Base-by-base conservation (phyloP, 768 basidiomycete genomes). In the Suillus sp. region DNA sequence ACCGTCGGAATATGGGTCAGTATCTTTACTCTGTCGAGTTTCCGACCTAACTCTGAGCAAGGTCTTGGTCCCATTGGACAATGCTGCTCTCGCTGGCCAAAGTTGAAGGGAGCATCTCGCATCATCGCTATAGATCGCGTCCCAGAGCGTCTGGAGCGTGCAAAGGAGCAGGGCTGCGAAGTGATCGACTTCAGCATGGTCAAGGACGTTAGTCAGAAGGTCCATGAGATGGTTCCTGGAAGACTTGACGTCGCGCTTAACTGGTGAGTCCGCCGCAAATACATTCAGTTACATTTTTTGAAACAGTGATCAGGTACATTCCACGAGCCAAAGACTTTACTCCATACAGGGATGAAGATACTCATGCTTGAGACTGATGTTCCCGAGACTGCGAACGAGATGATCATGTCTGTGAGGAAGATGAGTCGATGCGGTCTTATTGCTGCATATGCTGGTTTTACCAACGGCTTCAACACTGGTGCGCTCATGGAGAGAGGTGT, bases 401-500 rank as follows among this genome's bases (percentile, higher is more conserved):
- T 82, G 79, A 68, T 84, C 22, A 67, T 78, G 6, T 72, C 81
- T 1, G 80, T 81, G 1, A 72, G 79, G 59, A 88, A 92, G 77
- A 78, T 79, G 71, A 88, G 89, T 8, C 72, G 79, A 16, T 78
- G 83, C 68, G 90, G 89, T 0, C 74, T 91, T 59, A 91, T 88
- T 58, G 87, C 86, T 11, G 90, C 83, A 4, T 92, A 92, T 68
- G 79, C 84, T 7, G 88, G 86, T 0, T 87, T 79, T 74, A 85
- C 86, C 25, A 90, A 91, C 72, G 83, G 81, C 27, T 81, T 89
- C 71, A 89, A 88, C 70, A 77, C 92, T 59, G 89, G 90, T 9
- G 86, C 90, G 0, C 68, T 92, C 35, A 92, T 92, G 90, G 89
- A 92, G 78, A 88, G 88, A 73, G 90, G 90, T 10, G 76, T 89